These are phyloP conservation scores for Erodium moschatum DNA, from an alignment of 441 rosid genomes.

Conservation along the genomic window DNA sequence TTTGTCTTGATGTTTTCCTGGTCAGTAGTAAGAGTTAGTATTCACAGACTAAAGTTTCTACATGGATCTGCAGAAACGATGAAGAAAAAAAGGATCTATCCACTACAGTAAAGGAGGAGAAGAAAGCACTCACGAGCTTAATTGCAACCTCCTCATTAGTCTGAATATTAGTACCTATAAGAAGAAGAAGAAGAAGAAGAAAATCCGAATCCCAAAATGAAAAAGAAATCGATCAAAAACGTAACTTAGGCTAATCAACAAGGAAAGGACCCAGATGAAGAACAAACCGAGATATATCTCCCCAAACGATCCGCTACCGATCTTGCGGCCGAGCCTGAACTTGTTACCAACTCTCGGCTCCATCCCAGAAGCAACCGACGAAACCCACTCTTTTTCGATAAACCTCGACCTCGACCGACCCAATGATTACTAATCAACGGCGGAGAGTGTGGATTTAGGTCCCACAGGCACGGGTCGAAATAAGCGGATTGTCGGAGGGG, in stretches of 20 bases:
- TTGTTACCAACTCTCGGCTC: slow-evolving; percentile 7
- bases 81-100: too few relatives aligned
- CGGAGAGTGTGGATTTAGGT: too few relatives aligned
- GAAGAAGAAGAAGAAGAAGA: neutral
- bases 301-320: slow-evolving; percentile 97
- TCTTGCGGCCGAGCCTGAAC: slow-evolving; percentile 31
- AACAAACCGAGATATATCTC: slow-evolving; percentile 87
- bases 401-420: too few relatives aligned
- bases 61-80: neutral
- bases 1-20: slow-evolving; percentile 7
- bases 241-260: neutral
- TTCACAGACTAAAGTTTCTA: neutral
- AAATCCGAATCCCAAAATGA: neutral
- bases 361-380: neutral
- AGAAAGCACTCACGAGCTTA: slow-evolving; percentile 1
- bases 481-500: too few relatives aligned
- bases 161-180: slow-evolving; percentile 1
- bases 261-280: neutral
- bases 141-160: slow-evolving; percentile 8
- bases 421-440: too few relatives aligned
- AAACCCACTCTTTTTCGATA: too few relatives aligned
- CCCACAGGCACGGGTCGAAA: too few relatives aligned
- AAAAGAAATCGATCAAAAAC: neutral
- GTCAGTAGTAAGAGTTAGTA: neutral
- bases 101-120: too few relatives aligned